phyloP scores from a whole-genome alignment of 805 yeast genomes.

The Candida tallmaniae region DNA sequence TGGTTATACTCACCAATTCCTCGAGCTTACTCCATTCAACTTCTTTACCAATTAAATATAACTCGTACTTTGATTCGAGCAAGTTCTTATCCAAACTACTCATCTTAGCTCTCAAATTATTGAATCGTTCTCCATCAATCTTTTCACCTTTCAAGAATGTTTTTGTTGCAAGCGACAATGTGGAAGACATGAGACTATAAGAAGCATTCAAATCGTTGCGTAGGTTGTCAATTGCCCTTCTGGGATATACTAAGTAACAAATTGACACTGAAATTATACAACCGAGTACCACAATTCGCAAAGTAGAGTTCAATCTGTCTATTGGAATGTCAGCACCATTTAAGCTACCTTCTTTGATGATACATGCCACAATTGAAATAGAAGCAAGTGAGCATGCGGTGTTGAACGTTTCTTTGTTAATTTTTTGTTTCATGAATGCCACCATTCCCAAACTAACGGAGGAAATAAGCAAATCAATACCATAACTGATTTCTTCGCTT shows the following conservation, averaged over 20 bases:
- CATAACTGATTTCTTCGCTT: constrained; percentile 44
- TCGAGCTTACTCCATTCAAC: constrained; percentile 43
- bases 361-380: constrained; percentile 63
- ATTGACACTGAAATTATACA: constrained; percentile 52
- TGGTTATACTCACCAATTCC: constrained; percentile 48
- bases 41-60: constrained; percentile 51
- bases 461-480: constrained; percentile 50
- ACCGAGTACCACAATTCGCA: constrained; percentile 57
- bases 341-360: constrained; percentile 68
- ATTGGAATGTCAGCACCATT: constrained; percentile 57
- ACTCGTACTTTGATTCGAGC: constrained; percentile 62
- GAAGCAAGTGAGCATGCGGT: constrained; percentile 79
- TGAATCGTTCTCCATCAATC: constrained; percentile 35
- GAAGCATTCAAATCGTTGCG: constrained; percentile 46
- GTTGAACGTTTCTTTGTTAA: constrained; percentile 65
- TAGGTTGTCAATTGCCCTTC: constrained; percentile 46
- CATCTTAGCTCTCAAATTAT: constrained; percentile 37
- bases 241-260: constrained; percentile 65
- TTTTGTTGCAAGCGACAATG: constrained; percentile 42
- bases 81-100: constrained; percentile 35
- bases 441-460: constrained; percentile 59
- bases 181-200: constrained; percentile 47
- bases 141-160: constrained; percentile 48
- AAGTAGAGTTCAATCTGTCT: constrained; percentile 47
- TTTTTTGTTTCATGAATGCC: constrained; percentile 64